phyloP scores from a whole-genome alignment of 78 protist genomes.

The Monosiga brevicollis region DNA sequence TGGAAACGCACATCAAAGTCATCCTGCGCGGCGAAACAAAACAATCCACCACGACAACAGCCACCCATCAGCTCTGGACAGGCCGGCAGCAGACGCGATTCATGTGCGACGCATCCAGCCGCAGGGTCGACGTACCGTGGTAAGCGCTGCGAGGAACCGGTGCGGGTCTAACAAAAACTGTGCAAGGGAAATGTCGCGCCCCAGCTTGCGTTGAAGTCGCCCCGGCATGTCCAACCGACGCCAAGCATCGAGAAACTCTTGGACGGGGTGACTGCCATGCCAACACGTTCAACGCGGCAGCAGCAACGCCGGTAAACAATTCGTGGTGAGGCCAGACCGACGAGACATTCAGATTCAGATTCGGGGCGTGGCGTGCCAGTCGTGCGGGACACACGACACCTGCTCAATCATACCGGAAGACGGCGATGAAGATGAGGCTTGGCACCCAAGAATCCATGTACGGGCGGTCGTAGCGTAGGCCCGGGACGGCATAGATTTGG shows the following conservation, averaged over 20 bases:
- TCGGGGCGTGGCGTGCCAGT: not conserved
- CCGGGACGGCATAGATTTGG: not conserved
- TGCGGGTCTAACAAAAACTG: not conserved
- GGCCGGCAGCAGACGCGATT: not conserved
- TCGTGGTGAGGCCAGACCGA: not conserved
- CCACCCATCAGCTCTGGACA: not conserved
- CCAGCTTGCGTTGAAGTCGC: not conserved
- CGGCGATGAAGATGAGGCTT: not conserved
- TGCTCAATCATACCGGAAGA: too few relatives aligned
- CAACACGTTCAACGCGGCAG: not conserved
- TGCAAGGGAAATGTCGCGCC: not conserved
- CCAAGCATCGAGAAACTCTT: not conserved
- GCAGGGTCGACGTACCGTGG: not conserved
- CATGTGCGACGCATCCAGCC: not conserved
- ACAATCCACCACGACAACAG: not conserved
- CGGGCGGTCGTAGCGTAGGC: not conserved
- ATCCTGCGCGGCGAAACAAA: not conserved
- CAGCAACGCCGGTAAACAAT: too few relatives aligned
- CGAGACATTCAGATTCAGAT: not conserved
- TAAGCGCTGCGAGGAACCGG: not conserved
- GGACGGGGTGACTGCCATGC: not conserved
- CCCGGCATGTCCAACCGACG: not conserved
- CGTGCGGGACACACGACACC: not conserved
- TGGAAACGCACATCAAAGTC: not conserved
- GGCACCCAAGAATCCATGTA: not conserved